Base-by-base conservation (phyloP, 768 basidiomycete species). In the Leucocoprinus birnbaumii region DNA sequence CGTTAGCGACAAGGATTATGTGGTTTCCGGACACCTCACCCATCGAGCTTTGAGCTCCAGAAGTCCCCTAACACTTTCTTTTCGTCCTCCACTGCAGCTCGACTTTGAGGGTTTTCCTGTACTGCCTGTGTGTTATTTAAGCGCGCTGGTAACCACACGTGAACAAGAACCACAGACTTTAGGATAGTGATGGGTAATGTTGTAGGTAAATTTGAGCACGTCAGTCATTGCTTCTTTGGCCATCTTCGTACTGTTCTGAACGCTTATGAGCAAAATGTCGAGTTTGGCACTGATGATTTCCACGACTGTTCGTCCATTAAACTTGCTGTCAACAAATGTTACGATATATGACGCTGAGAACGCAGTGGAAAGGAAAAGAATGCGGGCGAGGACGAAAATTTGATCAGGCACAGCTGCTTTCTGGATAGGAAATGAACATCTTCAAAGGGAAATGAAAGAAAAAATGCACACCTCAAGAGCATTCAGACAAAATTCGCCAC, bases 151-250 rank as follows among this genome's bases (percentile, higher is more conserved):
- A 43, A 52, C n/a, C 11, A 11, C 27, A 24, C 13, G 26, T 46
- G 18, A 42, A 16, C 21, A 5, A 26, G 16, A 25, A 7, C 51
- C 4, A 65, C 71, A 26, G 43, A 88, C 89, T 75, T 86, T 91
- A 3, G 91, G 91, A 68, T 91, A 94, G 65, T 89, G 87, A 40
- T 84, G 67, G 48, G 92, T 73, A 26, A 96, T 66, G 66, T 96
- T 94, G 69, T 91, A 94, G 2, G 81, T 74, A 45, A 94, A 77
- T 65, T 98, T 98, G 53, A 98, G 78, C 22, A 94, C 65, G 67
- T 98, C 94, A 3, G 81, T 78, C 73, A 89, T 79, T 2, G 94
- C 91, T 53, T 91, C 89, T 60, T 78, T 79, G 26, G 83, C 74
- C 72, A 82, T 75, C 58, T 79, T 74, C 18, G 77, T 64, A 55